Evolutionary conservation across 192 early-diverging fungal genomes (phyloP).

Genomic region (Anaeromyces robustus): DNA sequence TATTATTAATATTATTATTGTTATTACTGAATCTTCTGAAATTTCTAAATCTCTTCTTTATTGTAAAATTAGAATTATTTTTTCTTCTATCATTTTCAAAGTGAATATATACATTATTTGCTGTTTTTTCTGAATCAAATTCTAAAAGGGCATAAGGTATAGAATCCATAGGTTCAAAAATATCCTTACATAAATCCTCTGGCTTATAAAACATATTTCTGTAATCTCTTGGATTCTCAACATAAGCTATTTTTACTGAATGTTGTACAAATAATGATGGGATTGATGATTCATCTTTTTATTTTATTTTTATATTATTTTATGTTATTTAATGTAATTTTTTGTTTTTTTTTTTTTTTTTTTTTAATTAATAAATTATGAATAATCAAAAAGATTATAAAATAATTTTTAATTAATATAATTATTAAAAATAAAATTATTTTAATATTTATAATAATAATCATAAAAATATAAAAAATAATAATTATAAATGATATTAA

Average conservation of each 20-base stretch:
- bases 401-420: no score
- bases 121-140: neutral
- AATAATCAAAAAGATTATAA: no score
- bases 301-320: neutral
- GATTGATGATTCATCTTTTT: neutral
- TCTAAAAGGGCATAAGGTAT: neutral
- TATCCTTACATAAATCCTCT: neutral
- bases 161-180: neutral
- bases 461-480: no score
- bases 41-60: neutral
- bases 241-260: neutral
- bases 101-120: neutral
- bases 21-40: neutral
- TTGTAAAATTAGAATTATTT: neutral
- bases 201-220: neutral
- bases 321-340: no score
- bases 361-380: no score
- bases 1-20: neutral
- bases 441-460: no score
- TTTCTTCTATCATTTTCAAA: neutral
- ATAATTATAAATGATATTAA: no score
- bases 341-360: neutral
- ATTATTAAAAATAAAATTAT: no score
- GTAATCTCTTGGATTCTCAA: neutral
- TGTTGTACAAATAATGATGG: neutral